A percentile compares a stretch with the other conserved stretches of the same genome.
These are phyloP conservation scores for Pyrenophora graminea DNA, from an alignment of 2,329 filamentous ascomycete genomes.

Conservation along the genomic window DNA sequence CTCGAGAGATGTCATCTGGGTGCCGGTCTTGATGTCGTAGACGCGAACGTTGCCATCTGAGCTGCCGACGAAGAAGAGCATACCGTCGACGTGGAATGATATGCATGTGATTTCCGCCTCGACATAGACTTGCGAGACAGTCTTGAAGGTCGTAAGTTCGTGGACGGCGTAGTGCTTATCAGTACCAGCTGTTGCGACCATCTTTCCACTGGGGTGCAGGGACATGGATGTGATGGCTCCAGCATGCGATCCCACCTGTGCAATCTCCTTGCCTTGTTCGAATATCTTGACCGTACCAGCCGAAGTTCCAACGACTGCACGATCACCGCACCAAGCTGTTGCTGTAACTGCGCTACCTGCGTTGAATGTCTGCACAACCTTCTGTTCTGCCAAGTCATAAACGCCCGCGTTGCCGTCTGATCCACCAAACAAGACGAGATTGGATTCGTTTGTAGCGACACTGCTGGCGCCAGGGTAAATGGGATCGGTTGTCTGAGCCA, in stretches of 20 bases:
- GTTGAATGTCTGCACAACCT: slow-evolving; percentile 71
- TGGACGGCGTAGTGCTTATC: slow-evolving; percentile 95
- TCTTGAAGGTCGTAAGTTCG: slow-evolving; percentile 69
- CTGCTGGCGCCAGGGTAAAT: slow-evolving; percentile 63
- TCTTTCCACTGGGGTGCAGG: slow-evolving; percentile 78
- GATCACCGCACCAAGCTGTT: slow-evolving; percentile 67
- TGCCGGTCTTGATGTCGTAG: slow-evolving; percentile 81
- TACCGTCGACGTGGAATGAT: slow-evolving; percentile 95
- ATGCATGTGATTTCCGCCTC: slow-evolving; percentile 77
- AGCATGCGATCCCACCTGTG: slow-evolving; percentile 77
- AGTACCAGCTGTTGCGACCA: slow-evolving; percentile 83
- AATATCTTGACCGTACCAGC: slow-evolving; percentile 82
- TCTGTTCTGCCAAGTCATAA: slow-evolving; percentile 76
- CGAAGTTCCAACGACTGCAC: slow-evolving; percentile 72
- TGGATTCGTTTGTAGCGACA: slow-evolving; percentile 62
- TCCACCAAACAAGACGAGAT: slow-evolving; percentile 74
- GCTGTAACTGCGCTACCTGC: slow-evolving; percentile 68
- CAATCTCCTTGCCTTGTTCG: slow-evolving; percentile 69
- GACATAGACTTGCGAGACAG: slow-evolving; percentile 77
- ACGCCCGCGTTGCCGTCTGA: slow-evolving; percentile 75
- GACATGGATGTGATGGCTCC: slow-evolving; percentile 78
- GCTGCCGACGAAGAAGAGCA: slow-evolving; percentile 86
- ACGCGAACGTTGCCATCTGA: slow-evolving; percentile 80
- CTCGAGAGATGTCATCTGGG: slow-evolving; percentile 74
- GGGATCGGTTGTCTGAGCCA: slow-evolving; percentile 58